Percentiles rank a stretch among this genome's conserved stretches.
Conservation (phyloP, 495 filamentous ascomycete species). For the Bacidia gigantensis region DNA sequence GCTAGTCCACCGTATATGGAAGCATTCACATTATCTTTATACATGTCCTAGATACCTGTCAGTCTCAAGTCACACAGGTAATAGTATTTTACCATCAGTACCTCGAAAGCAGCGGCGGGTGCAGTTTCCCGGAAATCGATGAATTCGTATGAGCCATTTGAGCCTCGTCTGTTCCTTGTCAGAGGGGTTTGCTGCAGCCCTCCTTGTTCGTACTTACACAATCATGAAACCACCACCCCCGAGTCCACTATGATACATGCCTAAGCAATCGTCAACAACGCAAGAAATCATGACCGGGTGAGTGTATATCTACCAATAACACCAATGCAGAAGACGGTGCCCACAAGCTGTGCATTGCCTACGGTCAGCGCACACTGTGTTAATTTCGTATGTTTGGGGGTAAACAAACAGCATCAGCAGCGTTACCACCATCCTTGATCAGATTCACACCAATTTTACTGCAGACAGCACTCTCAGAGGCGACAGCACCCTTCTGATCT, state of each 20-base stretch:
- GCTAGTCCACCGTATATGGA: slow-evolving; percentile 49
- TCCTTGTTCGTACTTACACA: slow-evolving; percentile 23
- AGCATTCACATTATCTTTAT: slow-evolving; percentile 38
- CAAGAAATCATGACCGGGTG: not conserved
- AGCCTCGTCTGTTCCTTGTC: slow-evolving; percentile 24
- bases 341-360: slow-evolving; percentile 47
- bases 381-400: not conserved
- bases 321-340: slow-evolving; percentile 61
- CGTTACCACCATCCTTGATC: slow-evolving; percentile 55
- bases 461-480: slow-evolving; percentile 62
- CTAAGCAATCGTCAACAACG: not conserved
- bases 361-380: no score
- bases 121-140: slow-evolving; percentile 82
- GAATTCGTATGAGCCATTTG: slow-evolving; percentile 46
- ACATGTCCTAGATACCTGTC: slow-evolving; percentile 47
- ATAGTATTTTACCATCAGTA: not conserved
- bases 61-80: not conserved
- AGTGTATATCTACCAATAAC: slow-evolving; percentile 40
- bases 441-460: slow-evolving; percentile 63
- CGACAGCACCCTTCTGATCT: slow-evolving; percentile 56
- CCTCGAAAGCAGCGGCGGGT: slow-evolving; percentile 54
- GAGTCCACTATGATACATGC: slow-evolving; percentile 78
- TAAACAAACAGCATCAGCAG: slow-evolving; percentile 51
- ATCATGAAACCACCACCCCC: slow-evolving; percentile 87
- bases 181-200: not conserved